Evolutionary conservation across 345 rosid species (phyloP).

Genomic region (Jatropha curcas): DNA sequence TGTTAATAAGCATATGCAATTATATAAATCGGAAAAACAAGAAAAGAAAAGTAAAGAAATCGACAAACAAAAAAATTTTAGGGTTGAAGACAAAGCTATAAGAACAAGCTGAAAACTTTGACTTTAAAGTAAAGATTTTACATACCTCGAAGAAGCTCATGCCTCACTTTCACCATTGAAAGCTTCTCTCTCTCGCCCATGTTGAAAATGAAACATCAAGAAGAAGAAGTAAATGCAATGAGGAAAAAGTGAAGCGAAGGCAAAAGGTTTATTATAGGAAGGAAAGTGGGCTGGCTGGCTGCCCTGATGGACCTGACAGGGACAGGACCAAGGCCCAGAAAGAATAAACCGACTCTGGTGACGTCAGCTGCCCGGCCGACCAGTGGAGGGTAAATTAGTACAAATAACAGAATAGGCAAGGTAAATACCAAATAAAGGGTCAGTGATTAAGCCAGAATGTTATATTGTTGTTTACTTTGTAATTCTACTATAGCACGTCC

Average conservation of each 20-base stretch:
- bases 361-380: conserved; percentile 30
- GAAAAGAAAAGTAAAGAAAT: no score
- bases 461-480: background rate
- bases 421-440: background rate
- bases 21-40: no score
- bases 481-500: no score
- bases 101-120: no score
- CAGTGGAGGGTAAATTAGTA: background rate
- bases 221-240: background rate
- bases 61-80: no score
- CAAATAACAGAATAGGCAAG: no score
- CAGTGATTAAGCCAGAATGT: conserved; percentile 10
- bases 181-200: conserved; percentile 40
- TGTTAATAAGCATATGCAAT: background rate
- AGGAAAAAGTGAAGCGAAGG: background rate
- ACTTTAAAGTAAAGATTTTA: background rate
- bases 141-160: conserved; percentile 43
- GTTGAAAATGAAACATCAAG: conserved; percentile 4
- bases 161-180: conserved; percentile 41
- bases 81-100: no score
- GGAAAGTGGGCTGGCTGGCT: conserved; percentile 27
- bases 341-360: conserved; percentile 27
- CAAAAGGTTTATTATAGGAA: conserved; percentile 25
- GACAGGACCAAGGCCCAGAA: conserved; percentile 48
- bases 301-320: conserved; percentile 39